Evolutionary conservation across 495 filamentous ascomycete genomes (phyloP).

Genomic region (Apodospora peruviana): DNA sequence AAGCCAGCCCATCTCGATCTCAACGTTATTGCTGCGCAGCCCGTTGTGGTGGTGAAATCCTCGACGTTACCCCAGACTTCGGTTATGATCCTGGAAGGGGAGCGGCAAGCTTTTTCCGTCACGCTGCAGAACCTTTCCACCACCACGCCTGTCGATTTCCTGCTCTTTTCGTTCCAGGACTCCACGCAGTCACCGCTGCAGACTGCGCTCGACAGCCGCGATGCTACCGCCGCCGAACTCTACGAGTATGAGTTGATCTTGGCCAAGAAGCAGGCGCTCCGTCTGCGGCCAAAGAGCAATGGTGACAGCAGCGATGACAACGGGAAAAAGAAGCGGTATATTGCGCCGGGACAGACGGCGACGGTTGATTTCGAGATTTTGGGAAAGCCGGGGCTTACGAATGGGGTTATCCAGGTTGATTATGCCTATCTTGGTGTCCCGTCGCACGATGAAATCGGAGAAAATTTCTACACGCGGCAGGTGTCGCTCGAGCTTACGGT

Average conservation of each 20-base stretch:
- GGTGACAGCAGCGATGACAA: conserved; percentile 27
- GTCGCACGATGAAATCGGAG: conserved; percentile 55
- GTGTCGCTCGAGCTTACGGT: conserved; percentile 75
- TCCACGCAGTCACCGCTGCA: conserved; percentile 75
- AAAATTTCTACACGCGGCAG: conserved; percentile 78
- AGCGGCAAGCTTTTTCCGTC: conserved; percentile 68
- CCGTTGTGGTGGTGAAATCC: conserved; percentile 66
- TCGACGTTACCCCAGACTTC: conserved; percentile 78
- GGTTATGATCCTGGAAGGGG: conserved; percentile 86
- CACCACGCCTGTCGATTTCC: conserved; percentile 68
- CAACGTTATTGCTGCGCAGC: conserved; percentile 73
- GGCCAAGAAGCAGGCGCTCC: conserved; percentile 66
- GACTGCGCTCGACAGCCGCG: conserved; percentile 65
- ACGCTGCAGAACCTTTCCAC: conserved; percentile 73
- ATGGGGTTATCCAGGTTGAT: conserved; percentile 75
- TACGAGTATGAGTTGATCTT: conserved; percentile 81
- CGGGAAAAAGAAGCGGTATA: conserved; percentile 45
- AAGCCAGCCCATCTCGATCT: conserved; percentile 49
- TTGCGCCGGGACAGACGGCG: conserved; percentile 61
- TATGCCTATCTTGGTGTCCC: conserved; percentile 68
- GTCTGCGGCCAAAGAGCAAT: conserved; percentile 53
- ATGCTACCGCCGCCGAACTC: conserved; percentile 68
- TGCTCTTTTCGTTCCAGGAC: conserved; percentile 84
- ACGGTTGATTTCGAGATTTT: conserved; percentile 79
- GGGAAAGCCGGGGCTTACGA: conserved; percentile 80